Percentiles rank a stretch among this genome's conserved stretches.
Conservation (phyloP, 2,329 filamentous ascomycete genomes). For the Esteya vermicola region DNA sequence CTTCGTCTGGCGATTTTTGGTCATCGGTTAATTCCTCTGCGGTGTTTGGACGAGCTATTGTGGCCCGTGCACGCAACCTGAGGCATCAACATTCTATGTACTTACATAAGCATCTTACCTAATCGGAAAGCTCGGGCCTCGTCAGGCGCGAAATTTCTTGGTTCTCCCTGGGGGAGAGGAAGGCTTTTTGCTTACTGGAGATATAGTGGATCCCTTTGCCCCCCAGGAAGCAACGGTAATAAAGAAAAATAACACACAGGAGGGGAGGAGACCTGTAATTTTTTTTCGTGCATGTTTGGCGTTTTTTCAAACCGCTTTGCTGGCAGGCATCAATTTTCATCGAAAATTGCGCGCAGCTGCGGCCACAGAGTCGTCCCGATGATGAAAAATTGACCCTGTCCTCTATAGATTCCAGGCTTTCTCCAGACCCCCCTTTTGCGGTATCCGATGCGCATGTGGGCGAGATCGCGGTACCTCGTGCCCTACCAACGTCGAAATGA, state of each 20-base stretch:
- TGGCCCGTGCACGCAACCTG: conserved; percentile 9
- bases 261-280: conserved; percentile 1
- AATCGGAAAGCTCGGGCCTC: too few species aligned
- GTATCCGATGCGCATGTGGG: conserved; percentile 43
- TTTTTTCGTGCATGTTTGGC: conserved; percentile 8
- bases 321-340: conserved; percentile 27
- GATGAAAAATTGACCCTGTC: conserved; percentile 34
- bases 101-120: background rate
- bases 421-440: conserved; percentile 40
- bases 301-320: conserved; percentile 34
- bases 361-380: conserved; percentile 37
- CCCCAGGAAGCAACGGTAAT: background rate
- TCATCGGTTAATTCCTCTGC: conserved; percentile 10
- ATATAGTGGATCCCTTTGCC: too few species aligned
- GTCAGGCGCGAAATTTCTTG: conserved; percentile 4
- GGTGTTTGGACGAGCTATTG: conserved; percentile 7
- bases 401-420: conserved; percentile 29
- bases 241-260: conserved; percentile 4
- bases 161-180: background rate
- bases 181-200: too few species aligned
- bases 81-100: background rate
- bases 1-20: conserved; percentile 7
- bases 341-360: conserved; percentile 29
- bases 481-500: conserved; percentile 30
- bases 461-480: conserved; percentile 36